Base-by-base conservation (phyloP, 345 rosid genomes). In the Eucalyptus regnans region DNA sequence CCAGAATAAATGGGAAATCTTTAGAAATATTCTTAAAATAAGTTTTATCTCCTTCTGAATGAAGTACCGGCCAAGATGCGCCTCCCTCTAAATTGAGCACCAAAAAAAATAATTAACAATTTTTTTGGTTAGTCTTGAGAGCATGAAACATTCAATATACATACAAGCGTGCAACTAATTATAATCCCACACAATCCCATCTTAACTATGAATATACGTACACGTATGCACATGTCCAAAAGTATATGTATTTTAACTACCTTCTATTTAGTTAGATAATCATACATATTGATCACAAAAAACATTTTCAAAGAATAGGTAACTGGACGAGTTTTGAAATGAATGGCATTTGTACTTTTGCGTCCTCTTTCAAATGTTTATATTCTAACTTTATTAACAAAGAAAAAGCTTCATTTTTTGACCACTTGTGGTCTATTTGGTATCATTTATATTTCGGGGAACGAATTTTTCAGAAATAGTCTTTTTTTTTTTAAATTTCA, bases 391-490 rank as follows among this genome's bases (percentile, higher is more conserved):
- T 56, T 23, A 2, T 9, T 4, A 56, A 56, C 62, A 9, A 56
- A 56, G 62, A 56, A 56, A 4, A 56, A 56, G 29, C 62, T 56
- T 56, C 27, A 8, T 56, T 22, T 11, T 56, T 56, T 56, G 60
- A 22, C 27, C 62, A 56, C 62, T 52, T 52, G 56, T 0, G 56
- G 56, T 52, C 23, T 0, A 0, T 52, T 52, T 52, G 56, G 56
- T 3, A 52, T 18, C 56, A 52, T 1, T 18, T 17, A 51, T 17
- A 17, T 51, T 51, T 2, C 0, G 0, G 22, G 20, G 2, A 16
- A 51, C 0, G 3, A 51, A 1, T 51, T 50, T 2, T 17, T 17
- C 0, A 7, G 8, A 51, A 51, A 51, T 51, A 17, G 2, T 51
- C 1, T 51, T 16, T 16, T 51, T 6, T 15, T 1, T 13, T 50